Percentiles rank a stretch among this genome's conserved stretches.
phyloP scores from a whole-genome alignment of 2,329 filamentous ascomycete genomes.

The Aspergillus chevalieri region DNA sequence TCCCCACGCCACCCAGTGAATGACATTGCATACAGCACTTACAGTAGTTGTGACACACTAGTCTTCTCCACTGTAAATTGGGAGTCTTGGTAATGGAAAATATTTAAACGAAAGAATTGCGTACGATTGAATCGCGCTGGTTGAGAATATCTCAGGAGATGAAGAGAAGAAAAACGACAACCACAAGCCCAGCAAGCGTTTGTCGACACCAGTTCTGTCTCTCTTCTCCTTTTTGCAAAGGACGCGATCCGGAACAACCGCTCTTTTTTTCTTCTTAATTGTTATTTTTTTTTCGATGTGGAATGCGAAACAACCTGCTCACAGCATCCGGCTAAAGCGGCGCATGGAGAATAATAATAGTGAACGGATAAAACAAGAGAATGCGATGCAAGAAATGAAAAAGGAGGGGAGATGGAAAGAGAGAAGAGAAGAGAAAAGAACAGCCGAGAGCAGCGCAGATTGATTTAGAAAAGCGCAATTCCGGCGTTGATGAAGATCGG shows the following conservation, averaged over 20 bases:
- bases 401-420: conserved; percentile 11
- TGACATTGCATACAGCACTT: conserved; percentile 1
- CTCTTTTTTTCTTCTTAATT: conserved; percentile 3
- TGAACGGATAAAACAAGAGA: conserved; percentile 10
- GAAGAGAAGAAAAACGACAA: conserved; percentile 10
- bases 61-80: not conserved
- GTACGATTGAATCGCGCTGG: not conserved
- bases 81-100: no score
- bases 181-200: conserved; percentile 27
- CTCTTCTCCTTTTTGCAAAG: conserved; percentile 11
- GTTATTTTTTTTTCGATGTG: conserved; percentile 6
- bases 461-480: conserved; percentile 4
- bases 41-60: not conserved
- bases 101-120: no score
- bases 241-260: not conserved
- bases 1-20: not conserved
- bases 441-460: not conserved
- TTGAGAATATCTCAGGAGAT: not conserved
- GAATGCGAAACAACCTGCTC: conserved; percentile 26
- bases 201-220: conserved; percentile 14
- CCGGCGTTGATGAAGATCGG: conserved; percentile 17
- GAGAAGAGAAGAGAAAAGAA: conserved; percentile 11
- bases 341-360: conserved; percentile 17
- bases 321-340: conserved; percentile 32
- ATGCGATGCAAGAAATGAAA: conserved; percentile 10